Conservation (phyloP, 768 basidiomycete species). For the Grammothele lineata region DNA sequence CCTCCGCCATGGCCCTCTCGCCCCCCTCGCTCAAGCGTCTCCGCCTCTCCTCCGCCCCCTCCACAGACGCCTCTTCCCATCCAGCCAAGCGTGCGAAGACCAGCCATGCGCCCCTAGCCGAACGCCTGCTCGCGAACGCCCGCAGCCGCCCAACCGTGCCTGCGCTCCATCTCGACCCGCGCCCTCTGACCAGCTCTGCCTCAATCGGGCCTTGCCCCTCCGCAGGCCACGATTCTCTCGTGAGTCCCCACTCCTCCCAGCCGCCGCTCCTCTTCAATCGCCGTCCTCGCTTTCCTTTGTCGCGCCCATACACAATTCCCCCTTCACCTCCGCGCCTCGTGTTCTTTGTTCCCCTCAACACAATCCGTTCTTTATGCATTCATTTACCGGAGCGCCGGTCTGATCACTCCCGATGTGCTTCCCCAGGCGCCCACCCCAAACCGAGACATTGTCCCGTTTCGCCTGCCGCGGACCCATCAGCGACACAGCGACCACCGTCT, state of each 20-base stretch:
- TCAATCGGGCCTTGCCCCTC: conserved; percentile 4
- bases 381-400: conserved; percentile 10
- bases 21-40: conserved; percentile 1
- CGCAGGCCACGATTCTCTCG: conserved; percentile 3
- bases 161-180: background rate
- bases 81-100: conserved; percentile 12
- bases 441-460: too few relatives aligned
- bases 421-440: conserved; percentile 7
- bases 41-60: conserved; percentile 1
- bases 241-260: too few relatives aligned
- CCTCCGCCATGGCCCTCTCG: conserved; percentile 1
- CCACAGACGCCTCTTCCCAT: background rate
- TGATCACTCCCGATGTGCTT: conserved; percentile 13
- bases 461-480: too few relatives aligned
- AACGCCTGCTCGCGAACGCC: background rate
- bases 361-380: background rate
- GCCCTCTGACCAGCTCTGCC: conserved; percentile 13
- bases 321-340: background rate
- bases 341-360: background rate
- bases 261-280: background rate
- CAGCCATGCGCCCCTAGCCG: background rate
- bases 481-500: too few relatives aligned
- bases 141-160: background rate
- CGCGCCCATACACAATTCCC: background rate
- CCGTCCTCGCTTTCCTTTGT: background rate